Conservation (phyloP, 768 basidiomycete genomes). For the Kwoniella heveanensis region DNA sequence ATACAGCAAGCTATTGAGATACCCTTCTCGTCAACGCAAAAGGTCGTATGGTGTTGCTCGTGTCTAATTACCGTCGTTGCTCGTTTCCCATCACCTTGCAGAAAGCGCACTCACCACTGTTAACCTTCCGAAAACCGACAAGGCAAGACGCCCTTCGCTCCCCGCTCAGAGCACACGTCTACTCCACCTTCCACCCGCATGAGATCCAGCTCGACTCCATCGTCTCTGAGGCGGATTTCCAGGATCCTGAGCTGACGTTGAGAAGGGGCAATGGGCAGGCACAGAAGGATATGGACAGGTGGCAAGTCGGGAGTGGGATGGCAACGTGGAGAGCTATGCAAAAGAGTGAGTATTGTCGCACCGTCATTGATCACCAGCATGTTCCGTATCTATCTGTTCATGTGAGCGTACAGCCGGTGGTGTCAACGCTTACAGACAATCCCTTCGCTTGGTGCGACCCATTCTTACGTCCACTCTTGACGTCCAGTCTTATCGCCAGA, state of each 20-base stretch:
- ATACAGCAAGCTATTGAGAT: no score
- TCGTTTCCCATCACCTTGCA: not conserved
- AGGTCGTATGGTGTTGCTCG: no score
- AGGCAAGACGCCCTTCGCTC: constrained; percentile 40
- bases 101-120: constrained; percentile 42
- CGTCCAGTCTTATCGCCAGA: constrained; percentile 46
- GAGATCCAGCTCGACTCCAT: constrained; percentile 50
- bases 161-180: constrained; percentile 49
- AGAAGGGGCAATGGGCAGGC: constrained; percentile 57
- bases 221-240: constrained; percentile 54
- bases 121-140: constrained; percentile 48
- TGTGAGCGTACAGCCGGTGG: no score
- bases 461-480: not conserved
- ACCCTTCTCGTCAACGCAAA: no score
- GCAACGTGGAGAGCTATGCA: constrained; percentile 85
- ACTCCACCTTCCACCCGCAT: constrained; percentile 38
- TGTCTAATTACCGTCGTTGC: not conserved
- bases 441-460: constrained; percentile 14
- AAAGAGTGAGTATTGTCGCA: constrained; percentile 52
- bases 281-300: constrained; percentile 65
- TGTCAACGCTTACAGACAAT: no score
- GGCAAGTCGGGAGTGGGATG: constrained; percentile 68
- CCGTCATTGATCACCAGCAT: no score
- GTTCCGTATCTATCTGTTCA: no score
- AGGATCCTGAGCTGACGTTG: constrained; percentile 63